Percentiles rank a stretch among this genome's conserved stretches.
Evolutionary conservation across 306 rosid genomes (phyloP).

Genomic region (Cucurbita moschata): DNA sequence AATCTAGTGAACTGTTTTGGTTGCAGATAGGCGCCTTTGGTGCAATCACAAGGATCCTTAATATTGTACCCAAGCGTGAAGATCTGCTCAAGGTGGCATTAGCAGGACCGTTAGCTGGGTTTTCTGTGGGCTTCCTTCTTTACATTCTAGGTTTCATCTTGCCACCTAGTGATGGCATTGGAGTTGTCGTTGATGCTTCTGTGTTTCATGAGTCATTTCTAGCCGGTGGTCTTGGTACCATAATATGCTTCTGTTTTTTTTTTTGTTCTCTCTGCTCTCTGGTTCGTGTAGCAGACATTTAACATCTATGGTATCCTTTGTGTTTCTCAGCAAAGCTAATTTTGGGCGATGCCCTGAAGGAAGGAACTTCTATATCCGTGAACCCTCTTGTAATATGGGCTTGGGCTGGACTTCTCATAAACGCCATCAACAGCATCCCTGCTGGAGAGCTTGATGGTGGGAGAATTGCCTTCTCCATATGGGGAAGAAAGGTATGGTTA

Average conservation of each 20-base stretch:
- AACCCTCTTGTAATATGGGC: slow-evolving; percentile 98
- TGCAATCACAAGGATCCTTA: slow-evolving; percentile 81
- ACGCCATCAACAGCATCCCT: slow-evolving; percentile 94
- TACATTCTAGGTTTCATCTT: slow-evolving; percentile 69
- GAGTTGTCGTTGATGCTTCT: slow-evolving; percentile 65
- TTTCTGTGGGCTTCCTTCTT: slow-evolving; percentile 61
- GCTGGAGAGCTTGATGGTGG: slow-evolving; percentile 99
- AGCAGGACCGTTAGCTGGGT: slow-evolving; percentile 95
- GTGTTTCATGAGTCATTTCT: slow-evolving; percentile 96
- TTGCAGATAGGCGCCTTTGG: slow-evolving; percentile 99
- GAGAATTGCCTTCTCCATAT: slow-evolving; percentile 67
- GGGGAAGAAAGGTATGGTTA: slow-evolving; percentile 88
- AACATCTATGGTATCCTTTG: slow-evolving; percentile 2
- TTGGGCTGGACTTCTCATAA: slow-evolving; percentile 98
- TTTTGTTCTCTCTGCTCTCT: neutral
- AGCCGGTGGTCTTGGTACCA: slow-evolving; percentile 70
- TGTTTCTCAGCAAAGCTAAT: slow-evolving; percentile 63
- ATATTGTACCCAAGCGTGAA: slow-evolving; percentile 82
- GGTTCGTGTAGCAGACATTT: neutral
- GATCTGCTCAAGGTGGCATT: slow-evolving; percentile 84
- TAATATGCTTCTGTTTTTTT: neutral
- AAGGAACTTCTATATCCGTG: slow-evolving; percentile 70
- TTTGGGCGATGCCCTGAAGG: slow-evolving; percentile 74
- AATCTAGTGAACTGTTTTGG: slow-evolving; percentile 47
- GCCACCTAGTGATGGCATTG: slow-evolving; percentile 88